A percentile compares a stretch with the other conserved stretches of the same genome.
Evolutionary conservation across 768 basidiomycete genomes (phyloP).

Genomic region (Kwoniella newhampshirensis): DNA sequence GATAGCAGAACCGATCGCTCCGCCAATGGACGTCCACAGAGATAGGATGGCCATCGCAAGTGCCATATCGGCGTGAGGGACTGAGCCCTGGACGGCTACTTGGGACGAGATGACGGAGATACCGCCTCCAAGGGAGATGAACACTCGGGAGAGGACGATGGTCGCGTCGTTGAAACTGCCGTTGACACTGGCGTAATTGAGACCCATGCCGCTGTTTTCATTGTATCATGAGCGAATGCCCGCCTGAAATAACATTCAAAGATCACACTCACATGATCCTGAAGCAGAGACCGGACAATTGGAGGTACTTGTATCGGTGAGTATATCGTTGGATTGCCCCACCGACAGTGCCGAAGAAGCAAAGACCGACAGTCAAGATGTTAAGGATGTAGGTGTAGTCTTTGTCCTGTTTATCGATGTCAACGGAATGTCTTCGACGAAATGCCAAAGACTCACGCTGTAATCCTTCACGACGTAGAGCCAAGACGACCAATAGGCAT

Average conservation of each 20-base stretch:
- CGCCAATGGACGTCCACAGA: slow-evolving; percentile 55
- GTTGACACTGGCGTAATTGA: slow-evolving; percentile 29
- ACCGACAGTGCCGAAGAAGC: slow-evolving; percentile 43
- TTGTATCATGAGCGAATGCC: too few species aligned
- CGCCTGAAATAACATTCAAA: too few species aligned
- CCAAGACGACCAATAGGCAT: slow-evolving; percentile 35
- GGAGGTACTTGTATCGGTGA: slow-evolving; percentile 50
- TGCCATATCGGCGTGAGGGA: slow-evolving; percentile 54
- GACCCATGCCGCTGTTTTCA: slow-evolving; percentile 42
- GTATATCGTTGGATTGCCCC: slow-evolving; percentile 44
- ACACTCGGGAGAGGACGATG: slow-evolving; percentile 46
- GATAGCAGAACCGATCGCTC: slow-evolving; percentile 53
- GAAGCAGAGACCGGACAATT: slow-evolving; percentile 42
- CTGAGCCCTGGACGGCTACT: slow-evolving; percentile 52
- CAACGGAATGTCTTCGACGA: not conserved
- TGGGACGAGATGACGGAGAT: slow-evolving; percentile 51
- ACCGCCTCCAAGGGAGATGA: slow-evolving; percentile 45
- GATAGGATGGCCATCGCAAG: slow-evolving; percentile 52
- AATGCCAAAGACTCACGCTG: slow-evolving; percentile 7
- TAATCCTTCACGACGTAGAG: slow-evolving; percentile 50
- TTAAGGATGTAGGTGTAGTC: slow-evolving; percentile 30
- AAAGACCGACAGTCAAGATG: slow-evolving; percentile 30
- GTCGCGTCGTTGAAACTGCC: slow-evolving; percentile 35
- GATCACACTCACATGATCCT: slow-evolving; percentile 36
- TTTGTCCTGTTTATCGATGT: slow-evolving; percentile 5